Conservation (phyloP, 106 monocot genomes). For the Dioscorea dumetorum region DNA sequence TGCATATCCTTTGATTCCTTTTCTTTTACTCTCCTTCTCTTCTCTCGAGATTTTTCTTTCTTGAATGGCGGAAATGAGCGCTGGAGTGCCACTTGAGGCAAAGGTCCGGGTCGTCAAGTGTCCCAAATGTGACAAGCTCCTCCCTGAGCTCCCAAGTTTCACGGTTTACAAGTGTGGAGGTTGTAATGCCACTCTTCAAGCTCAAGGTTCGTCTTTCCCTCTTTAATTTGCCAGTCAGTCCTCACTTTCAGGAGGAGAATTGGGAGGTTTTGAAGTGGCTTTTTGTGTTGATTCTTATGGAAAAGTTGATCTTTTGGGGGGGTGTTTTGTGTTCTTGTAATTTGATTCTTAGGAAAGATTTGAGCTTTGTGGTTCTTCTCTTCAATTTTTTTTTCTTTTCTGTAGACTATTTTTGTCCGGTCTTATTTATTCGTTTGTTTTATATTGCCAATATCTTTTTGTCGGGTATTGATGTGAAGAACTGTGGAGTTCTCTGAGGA, state of each 20-base stretch:
- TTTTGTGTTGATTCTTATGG: background rate
- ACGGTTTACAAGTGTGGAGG: slow-evolving; percentile 81
- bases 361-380: background rate
- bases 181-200: slow-evolving; percentile 88
- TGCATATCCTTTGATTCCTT: too few relatives aligned
- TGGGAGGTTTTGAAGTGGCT: background rate
- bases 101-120: slow-evolving; percentile 82
- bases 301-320: background rate
- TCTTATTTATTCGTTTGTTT: too few relatives aligned
- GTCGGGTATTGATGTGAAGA: too few relatives aligned
- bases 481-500: too few relatives aligned
- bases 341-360: background rate
- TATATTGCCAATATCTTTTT: too few relatives aligned
- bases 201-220: slow-evolving; percentile 12
- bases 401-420: too few relatives aligned
- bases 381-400: too few relatives aligned
- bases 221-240: background rate
- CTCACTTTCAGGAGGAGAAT: background rate
- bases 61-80: background rate
- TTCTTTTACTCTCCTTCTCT: too few relatives aligned
- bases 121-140: slow-evolving; percentile 88
- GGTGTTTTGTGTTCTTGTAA: background rate
- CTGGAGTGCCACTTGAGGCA: slow-evolving; percentile 16
- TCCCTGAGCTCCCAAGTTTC: slow-evolving; percentile 73
- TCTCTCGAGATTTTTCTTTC: too few relatives aligned